Evolutionary conservation across 2,329 filamentous ascomycete species (phyloP), one percentile per base, ranked within the genome.

Genomic region (Penicillium glabrum): DNA sequence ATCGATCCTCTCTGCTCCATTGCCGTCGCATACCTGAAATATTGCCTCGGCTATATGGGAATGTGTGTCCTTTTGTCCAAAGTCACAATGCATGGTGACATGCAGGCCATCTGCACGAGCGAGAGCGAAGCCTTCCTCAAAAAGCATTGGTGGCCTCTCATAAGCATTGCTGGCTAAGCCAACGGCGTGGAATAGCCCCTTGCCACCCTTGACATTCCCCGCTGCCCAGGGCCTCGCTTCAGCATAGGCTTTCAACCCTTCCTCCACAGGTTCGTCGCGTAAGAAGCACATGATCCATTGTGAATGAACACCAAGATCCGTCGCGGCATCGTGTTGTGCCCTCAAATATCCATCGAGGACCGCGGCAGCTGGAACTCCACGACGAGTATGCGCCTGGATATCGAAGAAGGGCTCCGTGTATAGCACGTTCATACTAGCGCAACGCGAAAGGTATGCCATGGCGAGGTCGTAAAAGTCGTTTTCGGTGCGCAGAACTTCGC

Each of bases 61-160:
- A 23, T 75, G 73, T 0, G 77, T 76, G 57, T 82, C 78, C 54
- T 79, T 77, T 59, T 82, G 78, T 45, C 79, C 80, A 45, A 82
- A 78, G 56, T 83, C 81, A 64, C 79, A 82, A 54, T 83, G 81
- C 62, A 76, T 76, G 2, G 80, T 83, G 14, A 80, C 67, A 37
- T 77, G 73, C 53, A 65, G 19, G 1, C 59, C 62, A 48, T 65
- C 62, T 1, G 46, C 51, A 5, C 50, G 53, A 21, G 62, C 62
- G 8, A 61, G 33, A 14, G 26, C 24, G 80, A 71, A 82, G 0
- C 72, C 69, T 16, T 71, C 61, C 48, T 79, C 75, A 58, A 82
- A 82, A 27, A 81, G 67, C 47, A 69, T 66, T 0, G 79, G 79
- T 7, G 79, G 80, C 5, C 77, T 70, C 49, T 78, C 70, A 52